A percentile compares a stretch with the other conserved stretches of the same genome.
phyloP scores from a whole-genome alignment of 371 early-diverging fungal species.

The Massospora cicadina region DNA sequence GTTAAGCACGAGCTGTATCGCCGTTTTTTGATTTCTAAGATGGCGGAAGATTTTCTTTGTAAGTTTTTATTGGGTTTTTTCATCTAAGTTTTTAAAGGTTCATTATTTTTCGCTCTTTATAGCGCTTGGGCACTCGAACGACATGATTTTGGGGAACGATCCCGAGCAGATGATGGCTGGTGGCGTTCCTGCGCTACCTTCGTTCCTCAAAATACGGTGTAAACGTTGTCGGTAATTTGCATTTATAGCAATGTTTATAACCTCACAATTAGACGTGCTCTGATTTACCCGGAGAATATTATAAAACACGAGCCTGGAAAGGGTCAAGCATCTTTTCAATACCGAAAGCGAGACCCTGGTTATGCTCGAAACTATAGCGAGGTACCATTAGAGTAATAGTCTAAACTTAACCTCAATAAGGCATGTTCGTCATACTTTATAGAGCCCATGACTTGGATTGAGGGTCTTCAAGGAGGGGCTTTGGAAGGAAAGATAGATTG shows the following conservation, averaged over 20 bases:
- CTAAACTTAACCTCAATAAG: constrained; percentile 12
- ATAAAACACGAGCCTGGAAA: constrained; percentile 49
- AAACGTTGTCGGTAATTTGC: constrained; percentile 30
- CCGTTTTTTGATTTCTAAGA: constrained; percentile 38
- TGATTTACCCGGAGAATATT: constrained; percentile 38
- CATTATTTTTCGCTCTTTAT: not conserved
- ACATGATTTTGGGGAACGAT: constrained; percentile 27
- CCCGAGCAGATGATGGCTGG: constrained; percentile 17
- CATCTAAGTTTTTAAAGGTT: not conserved
- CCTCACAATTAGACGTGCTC: constrained; percentile 23
- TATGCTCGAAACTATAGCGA: constrained; percentile 19
- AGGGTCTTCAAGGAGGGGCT: constrained; percentile 29
- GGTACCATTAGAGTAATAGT: not conserved
- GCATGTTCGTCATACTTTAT: constrained; percentile 61
- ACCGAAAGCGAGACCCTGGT: constrained; percentile 38
- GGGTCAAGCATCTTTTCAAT: constrained; percentile 51
- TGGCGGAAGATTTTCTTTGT: constrained; percentile 34
- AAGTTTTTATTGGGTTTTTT: constrained; percentile 9
- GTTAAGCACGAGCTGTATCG: constrained; percentile 39
- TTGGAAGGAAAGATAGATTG: constrained; percentile 62
- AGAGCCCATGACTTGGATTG: constrained; percentile 76
- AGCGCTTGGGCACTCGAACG: constrained; percentile 27
- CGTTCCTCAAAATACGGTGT: constrained; percentile 14
- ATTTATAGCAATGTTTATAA: constrained; percentile 8
- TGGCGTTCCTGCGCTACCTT: constrained; percentile 10